Base-by-base conservation (phyloP, 1,284 basidiomycete genomes). In the Cutaneotrichosporon sp. region DNA sequence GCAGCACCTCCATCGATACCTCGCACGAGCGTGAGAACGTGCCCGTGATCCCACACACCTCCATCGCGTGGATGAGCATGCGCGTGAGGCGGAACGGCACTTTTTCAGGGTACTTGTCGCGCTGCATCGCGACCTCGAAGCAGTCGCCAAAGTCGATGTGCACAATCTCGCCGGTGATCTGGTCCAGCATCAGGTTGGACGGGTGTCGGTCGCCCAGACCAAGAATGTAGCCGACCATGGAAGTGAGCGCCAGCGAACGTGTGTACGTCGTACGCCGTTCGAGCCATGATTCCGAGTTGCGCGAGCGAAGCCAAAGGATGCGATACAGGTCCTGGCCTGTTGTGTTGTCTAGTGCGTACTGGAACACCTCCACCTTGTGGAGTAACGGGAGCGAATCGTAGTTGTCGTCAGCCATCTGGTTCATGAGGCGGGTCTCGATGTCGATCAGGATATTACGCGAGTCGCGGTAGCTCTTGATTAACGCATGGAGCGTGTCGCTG, bases 41-140 rank as follows among this genome's bases (percentile, higher is more conserved):
- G 46, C 97, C 97, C 76, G 97, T 92, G 71, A 99, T 96, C 21
- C 97, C 97, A 79, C 92, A 94, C 69, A 94, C 92, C 90, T 91
- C 97, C 97, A 99, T 99, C 3, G 97, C 97, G 78, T 97, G 93
- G 34, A 94, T 97, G 64, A 99, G 85, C 97, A 99, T 99, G 70
- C 97, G 86, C 13, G 97, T 99, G 69, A 99, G 84, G 56, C 97
- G 87, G 88, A 99, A 99, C 0, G 97, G 97, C 61, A 99, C 94
- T 80, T 92, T 97, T 82, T 99, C 97, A 0, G 97, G 97, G 84
- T 96, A 99, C 82, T 99, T 99, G 81, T 98, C 92, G 71, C 95
- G 89, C 71, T 91, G 89, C 89, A 95, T 93, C 18, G 92, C 92
- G 55, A 95, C 88, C 80, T 95, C 92, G 80, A 95, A 95, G 75